These are phyloP conservation scores for Suillus decipiens DNA, from an alignment of 768 basidiomycete genomes.

Conservation along the genomic window DNA sequence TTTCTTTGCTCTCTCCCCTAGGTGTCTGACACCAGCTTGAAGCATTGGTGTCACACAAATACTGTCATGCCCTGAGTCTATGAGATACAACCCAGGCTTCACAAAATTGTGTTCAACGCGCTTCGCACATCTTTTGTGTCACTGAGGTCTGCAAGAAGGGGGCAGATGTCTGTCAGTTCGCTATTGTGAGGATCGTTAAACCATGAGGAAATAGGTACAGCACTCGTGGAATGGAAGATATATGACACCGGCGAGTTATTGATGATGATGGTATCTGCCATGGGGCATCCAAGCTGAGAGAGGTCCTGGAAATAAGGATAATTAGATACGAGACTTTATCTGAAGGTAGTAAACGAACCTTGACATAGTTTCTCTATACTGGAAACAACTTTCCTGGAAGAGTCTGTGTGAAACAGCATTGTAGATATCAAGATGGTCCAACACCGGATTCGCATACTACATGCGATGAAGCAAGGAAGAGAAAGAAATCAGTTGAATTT, in stretches of 20 bases:
- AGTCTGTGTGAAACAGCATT: conserved; percentile 86
- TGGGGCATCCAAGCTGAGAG: conserved; percentile 72
- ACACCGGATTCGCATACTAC: conserved; percentile 93
- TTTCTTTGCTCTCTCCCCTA: conserved; percentile 88
- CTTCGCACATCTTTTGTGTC: conserved; percentile 67
- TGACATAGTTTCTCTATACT: conserved; percentile 97
- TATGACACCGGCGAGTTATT: conserved; percentile 80
- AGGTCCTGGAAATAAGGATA: conserved; percentile 49
- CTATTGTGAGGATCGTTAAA: conserved; percentile 79
- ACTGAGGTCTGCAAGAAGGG: conserved; percentile 65
- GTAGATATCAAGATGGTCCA: conserved; percentile 89
- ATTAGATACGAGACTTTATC: conserved; percentile 8
- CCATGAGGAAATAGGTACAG: conserved; percentile 77
- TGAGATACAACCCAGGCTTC: background rate
- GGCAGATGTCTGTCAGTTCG: conserved; percentile 67
- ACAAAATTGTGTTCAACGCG: conserved; percentile 46
- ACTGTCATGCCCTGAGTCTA: background rate
- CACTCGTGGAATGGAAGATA: conserved; percentile 79
- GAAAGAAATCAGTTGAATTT: conserved; percentile 14
- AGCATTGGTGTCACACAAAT: background rate
- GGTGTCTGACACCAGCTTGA: too few species aligned
- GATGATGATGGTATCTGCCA: conserved; percentile 70
- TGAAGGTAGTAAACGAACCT: conserved; percentile 50
- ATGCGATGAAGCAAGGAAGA: conserved; percentile 10
- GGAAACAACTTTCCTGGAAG: conserved; percentile 95